Conservation (phyloP, 2,329 filamentous ascomycete genomes). For the Chrysoporthe puriensis region DNA sequence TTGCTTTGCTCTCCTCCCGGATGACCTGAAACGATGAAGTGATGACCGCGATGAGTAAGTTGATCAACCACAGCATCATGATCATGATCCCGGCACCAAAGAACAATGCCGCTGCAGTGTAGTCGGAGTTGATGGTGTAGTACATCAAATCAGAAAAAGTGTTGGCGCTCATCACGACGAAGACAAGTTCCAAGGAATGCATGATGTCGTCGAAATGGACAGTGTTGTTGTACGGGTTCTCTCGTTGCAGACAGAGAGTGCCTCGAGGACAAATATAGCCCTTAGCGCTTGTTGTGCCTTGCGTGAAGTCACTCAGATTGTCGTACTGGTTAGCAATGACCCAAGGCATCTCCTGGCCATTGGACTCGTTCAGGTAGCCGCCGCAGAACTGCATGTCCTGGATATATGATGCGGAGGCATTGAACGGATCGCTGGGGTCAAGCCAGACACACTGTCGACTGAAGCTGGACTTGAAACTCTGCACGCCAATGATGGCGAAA, state of each 20-base stretch:
- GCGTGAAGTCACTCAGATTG: slow-evolving; percentile 50
- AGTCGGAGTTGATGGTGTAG: slow-evolving; percentile 89
- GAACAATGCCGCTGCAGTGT: slow-evolving; percentile 81
- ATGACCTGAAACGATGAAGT: slow-evolving; percentile 99
- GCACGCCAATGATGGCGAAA: slow-evolving; percentile 95
- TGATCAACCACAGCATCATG: slow-evolving; percentile 94
- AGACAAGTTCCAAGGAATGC: slow-evolving; percentile 90
- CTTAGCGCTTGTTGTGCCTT: slow-evolving; percentile 65
- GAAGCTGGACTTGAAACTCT: slow-evolving; percentile 89
- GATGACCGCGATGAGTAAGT: slow-evolving; percentile 93
- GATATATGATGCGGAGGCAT: slow-evolving; percentile 59
- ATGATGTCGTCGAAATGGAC: slow-evolving; percentile 95
- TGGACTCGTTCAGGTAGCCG: slow-evolving; percentile 70
- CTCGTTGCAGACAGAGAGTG: slow-evolving; percentile 79
- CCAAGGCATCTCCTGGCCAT: slow-evolving; percentile 68
- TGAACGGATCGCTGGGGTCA: slow-evolving; percentile 63
- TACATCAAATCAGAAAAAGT: slow-evolving; percentile 97
- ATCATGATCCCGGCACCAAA: slow-evolving; percentile 79
- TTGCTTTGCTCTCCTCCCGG: slow-evolving; percentile 90
- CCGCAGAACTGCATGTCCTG: slow-evolving; percentile 81
- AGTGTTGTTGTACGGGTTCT: slow-evolving; percentile 81
- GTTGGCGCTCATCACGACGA: slow-evolving; percentile 98
- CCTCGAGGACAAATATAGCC: slow-evolving; percentile 86
- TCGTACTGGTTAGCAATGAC: slow-evolving; percentile 48
- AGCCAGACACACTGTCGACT: slow-evolving; percentile 79